Conservation (phyloP, 2,329 filamentous ascomycete genomes). For the Colletotrichum chrysophilum region DNA sequence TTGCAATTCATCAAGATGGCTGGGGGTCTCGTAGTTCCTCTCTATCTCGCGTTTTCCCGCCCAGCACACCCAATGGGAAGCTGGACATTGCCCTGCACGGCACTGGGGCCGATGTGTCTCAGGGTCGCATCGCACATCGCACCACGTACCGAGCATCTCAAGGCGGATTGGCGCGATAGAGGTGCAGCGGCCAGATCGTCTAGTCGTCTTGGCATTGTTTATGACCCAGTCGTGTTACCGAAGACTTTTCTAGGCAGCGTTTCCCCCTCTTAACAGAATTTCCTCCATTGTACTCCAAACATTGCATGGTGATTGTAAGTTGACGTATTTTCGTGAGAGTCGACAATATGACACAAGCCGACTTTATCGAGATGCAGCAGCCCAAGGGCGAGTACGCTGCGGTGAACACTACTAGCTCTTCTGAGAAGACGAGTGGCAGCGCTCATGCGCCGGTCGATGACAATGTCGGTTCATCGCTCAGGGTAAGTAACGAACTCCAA, state of each 20-base stretch:
- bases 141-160: slow-evolving; percentile 11
- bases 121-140: slow-evolving; percentile 8
- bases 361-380: not conserved
- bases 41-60: not conserved
- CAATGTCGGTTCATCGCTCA: not conserved
- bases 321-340: not conserved
- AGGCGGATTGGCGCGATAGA: slow-evolving; percentile 12
- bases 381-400: slow-evolving; percentile 1
- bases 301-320: not conserved
- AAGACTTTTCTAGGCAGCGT: not conserved
- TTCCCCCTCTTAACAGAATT: not conserved
- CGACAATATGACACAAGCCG: not conserved
- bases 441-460: not conserved
- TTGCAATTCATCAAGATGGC: not conserved
- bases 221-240: not conserved
- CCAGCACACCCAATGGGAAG: not conserved
- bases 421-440: not conserved
- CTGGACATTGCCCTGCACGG: not conserved
- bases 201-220: not conserved
- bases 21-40: not conserved
- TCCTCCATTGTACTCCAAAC: rapidly evolving
- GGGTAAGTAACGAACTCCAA: not conserved
- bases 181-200: slow-evolving; percentile 5
- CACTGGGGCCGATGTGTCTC: not conserved
- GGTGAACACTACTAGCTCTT: slow-evolving; percentile 5